Base-by-base conservation (phyloP, 805 yeast genomes). In the Teunomyces lycoperdinae region DNA sequence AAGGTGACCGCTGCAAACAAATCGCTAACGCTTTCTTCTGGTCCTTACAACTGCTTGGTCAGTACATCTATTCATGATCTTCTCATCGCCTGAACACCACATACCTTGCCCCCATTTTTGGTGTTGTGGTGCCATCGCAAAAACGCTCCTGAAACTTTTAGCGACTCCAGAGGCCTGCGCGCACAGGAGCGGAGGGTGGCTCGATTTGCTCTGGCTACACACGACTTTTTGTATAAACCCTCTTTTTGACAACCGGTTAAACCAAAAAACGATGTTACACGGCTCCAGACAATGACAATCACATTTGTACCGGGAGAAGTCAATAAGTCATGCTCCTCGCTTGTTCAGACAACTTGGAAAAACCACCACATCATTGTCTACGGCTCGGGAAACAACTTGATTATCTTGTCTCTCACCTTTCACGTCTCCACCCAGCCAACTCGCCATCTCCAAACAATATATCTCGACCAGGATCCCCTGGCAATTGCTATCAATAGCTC, bases 11-110 rank as follows among this genome's bases (percentile, higher is more conserved):
- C 66, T 92, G 99, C 43, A 92, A 77, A 64, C 99, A 92, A 16
- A 92, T 84, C 8, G 98, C 98, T 49, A 94, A 88, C n/a, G 96
- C 96, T 58, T 81, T 89, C 60, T 91, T 81, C 63, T 92, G 95
- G 67, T 92, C 99, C 61, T 87, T 85, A 66, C 99, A 92, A 76
- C 96, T 90, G 50, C 0, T 20, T 36, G 4, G 14, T 14, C 24
- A 8, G 64, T 57, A 54, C n/a, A 14, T 9, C 38, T 11, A 28
- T 38, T 10, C 9, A 6, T 3, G 32, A 17, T 24, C 0, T 5
- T 9, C 27, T 4, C 33, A 11, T 8, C n/a, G 9, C n/a, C 33
- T 9, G 10, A 30, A n/a, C 13, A 10, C n/a, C n/a, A 64, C 77
- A 49, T 60, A 73, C 77, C 77, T 75, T 41, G 84, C 85, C 46